A percentile compares a stretch with the other conserved stretches of the same genome.
phyloP scores from a whole-genome alignment of 768 basidiomycete genomes.

The Tulasnella sp. region DNA sequence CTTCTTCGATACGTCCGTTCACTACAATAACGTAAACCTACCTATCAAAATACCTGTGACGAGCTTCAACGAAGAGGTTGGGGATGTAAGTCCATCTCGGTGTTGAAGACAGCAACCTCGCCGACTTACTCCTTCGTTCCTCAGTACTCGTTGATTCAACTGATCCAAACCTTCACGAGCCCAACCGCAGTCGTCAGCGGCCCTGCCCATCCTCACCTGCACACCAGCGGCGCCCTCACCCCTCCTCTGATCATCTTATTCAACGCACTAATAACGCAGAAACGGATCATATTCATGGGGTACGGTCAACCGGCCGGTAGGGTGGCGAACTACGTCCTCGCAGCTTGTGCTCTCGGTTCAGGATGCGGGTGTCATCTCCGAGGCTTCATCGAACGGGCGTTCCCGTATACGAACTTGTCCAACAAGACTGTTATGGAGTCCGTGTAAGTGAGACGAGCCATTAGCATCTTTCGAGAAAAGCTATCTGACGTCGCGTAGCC shows the following conservation, averaged over 20 bases:
- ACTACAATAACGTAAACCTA: constrained; percentile 65
- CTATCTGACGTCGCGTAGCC: constrained; percentile 31
- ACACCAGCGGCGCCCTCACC: constrained; percentile 84
- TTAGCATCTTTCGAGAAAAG: not conserved
- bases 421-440: constrained; percentile 42
- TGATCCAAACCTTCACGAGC: constrained; percentile 73
- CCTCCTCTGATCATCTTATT: constrained; percentile 92
- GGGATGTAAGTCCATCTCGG: constrained; percentile 56
- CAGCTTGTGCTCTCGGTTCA: constrained; percentile 86
- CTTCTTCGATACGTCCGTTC: constrained; percentile 78
- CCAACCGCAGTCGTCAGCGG: constrained; percentile 49
- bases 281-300: constrained; percentile 92
- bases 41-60: constrained; percentile 87
- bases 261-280: constrained; percentile 90
- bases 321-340: constrained; percentile 84
- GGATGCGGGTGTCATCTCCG: constrained; percentile 76
- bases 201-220: constrained; percentile 81
- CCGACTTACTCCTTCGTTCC: not conserved
- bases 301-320: constrained; percentile 81
- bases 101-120: not conserved
- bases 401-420: constrained; percentile 88
- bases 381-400: constrained; percentile 84
- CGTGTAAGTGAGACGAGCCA: constrained; percentile 45
- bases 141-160: constrained; percentile 85
- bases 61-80: constrained; percentile 90